Evolutionary conservation across 768 basidiomycete genomes (phyloP).

Genomic region (Macrolepiota albuminosa): DNA sequence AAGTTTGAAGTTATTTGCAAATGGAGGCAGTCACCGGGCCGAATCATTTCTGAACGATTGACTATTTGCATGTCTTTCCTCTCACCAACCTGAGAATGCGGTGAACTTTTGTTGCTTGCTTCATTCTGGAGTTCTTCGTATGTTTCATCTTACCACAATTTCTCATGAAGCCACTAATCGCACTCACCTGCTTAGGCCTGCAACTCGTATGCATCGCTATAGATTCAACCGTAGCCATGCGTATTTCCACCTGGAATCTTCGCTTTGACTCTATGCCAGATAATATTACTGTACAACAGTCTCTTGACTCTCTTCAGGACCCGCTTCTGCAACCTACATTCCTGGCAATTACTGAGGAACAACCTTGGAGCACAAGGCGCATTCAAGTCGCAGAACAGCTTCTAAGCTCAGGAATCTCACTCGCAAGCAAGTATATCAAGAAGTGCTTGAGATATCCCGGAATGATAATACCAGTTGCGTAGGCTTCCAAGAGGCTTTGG

Average conservation of each 20-base stretch:
- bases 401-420: constrained; percentile 30
- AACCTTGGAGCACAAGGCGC: constrained; percentile 51
- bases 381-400: constrained; percentile 44
- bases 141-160: not conserved
- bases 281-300: constrained; percentile 42
- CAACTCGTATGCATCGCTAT: not conserved
- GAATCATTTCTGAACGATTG: too few species aligned
- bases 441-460: not conserved
- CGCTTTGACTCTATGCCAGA: constrained; percentile 52
- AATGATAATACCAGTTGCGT: not conserved
- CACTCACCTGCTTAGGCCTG: not conserved
- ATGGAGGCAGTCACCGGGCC: too few species aligned
- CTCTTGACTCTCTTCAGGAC: constrained; percentile 37
- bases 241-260: constrained; percentile 46
- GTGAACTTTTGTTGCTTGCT: not conserved
- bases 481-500: constrained; percentile 53
- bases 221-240: constrained; percentile 17
- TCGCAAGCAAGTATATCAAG: constrained; percentile 29
- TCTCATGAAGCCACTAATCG: not conserved
- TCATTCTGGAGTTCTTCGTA: not conserved
- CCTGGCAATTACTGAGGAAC: constrained; percentile 31
- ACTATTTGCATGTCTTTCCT: not conserved
- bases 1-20: too few species aligned
- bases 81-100: not conserved
- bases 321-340: constrained; percentile 33